Percentiles rank a stretch among this genome's conserved stretches.
phyloP scores from a whole-genome alignment of 768 basidiomycete genomes.

The Basidioascus undulatus region DNA sequence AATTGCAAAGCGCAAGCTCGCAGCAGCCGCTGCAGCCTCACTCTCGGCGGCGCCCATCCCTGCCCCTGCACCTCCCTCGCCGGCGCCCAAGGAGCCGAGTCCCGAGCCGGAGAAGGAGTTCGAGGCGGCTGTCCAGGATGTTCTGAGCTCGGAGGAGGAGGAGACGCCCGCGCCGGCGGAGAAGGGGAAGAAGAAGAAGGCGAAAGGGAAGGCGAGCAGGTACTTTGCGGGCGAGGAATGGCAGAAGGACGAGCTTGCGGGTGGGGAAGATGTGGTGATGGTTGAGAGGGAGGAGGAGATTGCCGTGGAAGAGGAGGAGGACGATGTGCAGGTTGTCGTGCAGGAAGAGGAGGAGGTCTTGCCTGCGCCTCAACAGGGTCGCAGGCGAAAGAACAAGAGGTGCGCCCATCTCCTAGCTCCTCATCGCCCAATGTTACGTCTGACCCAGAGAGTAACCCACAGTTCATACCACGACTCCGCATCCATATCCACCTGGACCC shows the following conservation, averaged over 20 bases:
- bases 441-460: background rate
- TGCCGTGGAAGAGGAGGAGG: constrained; percentile 9
- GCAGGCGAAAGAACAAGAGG: no score
- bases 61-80: background rate
- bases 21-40: constrained; percentile 13
- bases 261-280: background rate
- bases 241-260: background rate
- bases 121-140: background rate
- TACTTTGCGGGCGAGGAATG: background rate
- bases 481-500: constrained; percentile 1
- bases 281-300: constrained; percentile 9
- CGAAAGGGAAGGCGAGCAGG: background rate
- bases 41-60: constrained; percentile 15
- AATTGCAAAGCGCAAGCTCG: constrained; percentile 43
- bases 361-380: background rate
- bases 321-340: constrained; percentile 18
- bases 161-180: background rate
- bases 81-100: background rate
- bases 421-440: constrained; percentile 5
- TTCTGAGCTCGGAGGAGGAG: background rate
- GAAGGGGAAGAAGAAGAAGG: background rate
- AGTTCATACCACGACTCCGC: background rate
- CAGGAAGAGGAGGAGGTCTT: constrained; percentile 6
- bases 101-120: background rate
- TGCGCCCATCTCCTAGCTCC: no score